Evolutionary conservation across 1,284 basidiomycete genomes (phyloP).

Genomic region (Sphaerobolus stellatus): DNA sequence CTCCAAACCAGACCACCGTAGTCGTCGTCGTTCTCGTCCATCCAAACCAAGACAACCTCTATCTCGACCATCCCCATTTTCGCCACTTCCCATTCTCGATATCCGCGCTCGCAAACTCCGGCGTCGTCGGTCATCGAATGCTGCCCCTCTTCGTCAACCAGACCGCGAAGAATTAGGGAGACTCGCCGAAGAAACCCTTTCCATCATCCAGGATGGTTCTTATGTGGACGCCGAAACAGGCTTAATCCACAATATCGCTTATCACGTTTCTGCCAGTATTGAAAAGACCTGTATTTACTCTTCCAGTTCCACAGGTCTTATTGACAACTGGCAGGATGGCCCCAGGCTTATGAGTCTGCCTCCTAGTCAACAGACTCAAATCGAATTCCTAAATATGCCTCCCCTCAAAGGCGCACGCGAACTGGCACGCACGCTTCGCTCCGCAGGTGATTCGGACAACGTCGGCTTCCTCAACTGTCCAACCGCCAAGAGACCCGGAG

Average conservation of each 20-base stretch:
- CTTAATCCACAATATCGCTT: background rate
- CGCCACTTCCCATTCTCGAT: too few species aligned
- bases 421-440: constrained; percentile 4
- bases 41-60: too few species aligned
- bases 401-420: constrained; percentile 2
- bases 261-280: constrained; percentile 3
- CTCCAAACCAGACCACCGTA: too few species aligned
- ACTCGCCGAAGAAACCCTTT: background rate
- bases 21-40: too few species aligned
- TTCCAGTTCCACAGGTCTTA: constrained; percentile 4
- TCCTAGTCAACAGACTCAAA: constrained; percentile 2
- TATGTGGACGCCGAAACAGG: constrained; percentile 4
- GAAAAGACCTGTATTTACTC: constrained; percentile 5
- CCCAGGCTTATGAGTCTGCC: constrained; percentile 1
- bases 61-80: too few species aligned
- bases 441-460: background rate
- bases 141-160: constrained; percentile 1
- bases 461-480: constrained; percentile 22
- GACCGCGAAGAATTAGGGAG: background rate
- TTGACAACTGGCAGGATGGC: constrained; percentile 5
- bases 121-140: too few species aligned
- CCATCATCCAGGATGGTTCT: background rate
- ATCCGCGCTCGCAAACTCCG: too few species aligned
- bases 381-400: background rate
- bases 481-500: constrained; percentile 24